phyloP scores from a whole-genome alignment of 2,329 filamentous ascomycete species.

The Venturia carpophila region DNA sequence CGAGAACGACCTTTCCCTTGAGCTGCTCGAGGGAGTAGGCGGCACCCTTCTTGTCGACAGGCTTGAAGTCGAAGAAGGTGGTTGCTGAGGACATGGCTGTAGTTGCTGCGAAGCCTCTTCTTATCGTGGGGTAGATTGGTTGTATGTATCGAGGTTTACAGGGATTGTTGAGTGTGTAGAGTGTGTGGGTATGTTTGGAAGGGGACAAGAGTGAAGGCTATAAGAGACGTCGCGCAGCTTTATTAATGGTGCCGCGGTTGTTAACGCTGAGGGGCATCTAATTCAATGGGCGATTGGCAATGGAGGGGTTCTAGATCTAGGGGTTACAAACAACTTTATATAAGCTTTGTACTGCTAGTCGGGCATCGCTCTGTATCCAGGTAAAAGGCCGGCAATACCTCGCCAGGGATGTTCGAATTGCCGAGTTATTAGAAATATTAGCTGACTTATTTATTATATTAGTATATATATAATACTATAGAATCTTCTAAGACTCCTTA shows the following conservation, averaged over 20 bases:
- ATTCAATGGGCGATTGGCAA: not conserved
- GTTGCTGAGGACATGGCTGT: conserved; percentile 58
- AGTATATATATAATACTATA: no score
- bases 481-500: no score
- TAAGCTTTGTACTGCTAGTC: not conserved
- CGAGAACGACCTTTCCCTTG: conserved; percentile 85
- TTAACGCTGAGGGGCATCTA: not conserved
- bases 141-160: not conserved
- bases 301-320: conserved; percentile 4
- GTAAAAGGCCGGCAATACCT: not conserved
- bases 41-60: conserved; percentile 69
- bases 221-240: not conserved
- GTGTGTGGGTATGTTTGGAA: not conserved
- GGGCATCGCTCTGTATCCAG: not conserved
- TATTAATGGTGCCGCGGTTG: not conserved
- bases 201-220: no score
- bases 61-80: conserved; percentile 75
- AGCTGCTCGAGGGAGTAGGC: conserved; percentile 63
- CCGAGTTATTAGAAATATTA: no score
- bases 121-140: not conserved
- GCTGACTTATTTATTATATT: no score
- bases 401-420: not conserved
- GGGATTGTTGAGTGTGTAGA: not conserved
- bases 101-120: not conserved
- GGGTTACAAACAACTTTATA: conserved; percentile 2